Evolutionary conservation across 129 eudicot species (phyloP).

Genomic region (Helianthus tuberosus): DNA sequence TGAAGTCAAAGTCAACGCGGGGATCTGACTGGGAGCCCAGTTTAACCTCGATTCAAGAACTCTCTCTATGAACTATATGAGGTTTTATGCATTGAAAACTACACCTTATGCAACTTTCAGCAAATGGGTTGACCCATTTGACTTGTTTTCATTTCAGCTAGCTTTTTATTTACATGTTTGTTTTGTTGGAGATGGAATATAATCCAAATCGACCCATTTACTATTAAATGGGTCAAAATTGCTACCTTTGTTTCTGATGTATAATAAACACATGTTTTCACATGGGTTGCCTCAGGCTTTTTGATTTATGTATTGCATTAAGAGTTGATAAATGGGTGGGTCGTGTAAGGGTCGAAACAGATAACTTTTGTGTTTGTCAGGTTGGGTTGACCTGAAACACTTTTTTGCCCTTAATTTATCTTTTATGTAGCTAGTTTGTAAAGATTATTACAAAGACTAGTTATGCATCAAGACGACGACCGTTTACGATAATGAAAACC

Average conservation of each 20-base stretch:
- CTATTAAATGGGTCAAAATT: too few species aligned
- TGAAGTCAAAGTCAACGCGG: constrained; percentile 44
- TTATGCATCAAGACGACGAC: not conserved
- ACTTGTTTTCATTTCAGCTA: not conserved
- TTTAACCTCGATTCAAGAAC: constrained; percentile 62
- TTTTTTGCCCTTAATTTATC: not conserved
- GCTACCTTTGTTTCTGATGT: too few species aligned
- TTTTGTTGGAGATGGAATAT: not conserved
- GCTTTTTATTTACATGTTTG: too few species aligned
- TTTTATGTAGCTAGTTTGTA: not conserved
- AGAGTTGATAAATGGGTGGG: not conserved
- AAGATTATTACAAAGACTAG: not conserved
- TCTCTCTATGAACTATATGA: constrained; percentile 49
- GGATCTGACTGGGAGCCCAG: constrained; percentile 74
- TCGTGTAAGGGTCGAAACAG: not conserved
- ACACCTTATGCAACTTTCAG: too few species aligned
- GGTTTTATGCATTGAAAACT: too few species aligned
- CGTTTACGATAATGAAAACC: not conserved
- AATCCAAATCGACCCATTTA: not conserved
- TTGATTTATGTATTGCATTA: too few species aligned
- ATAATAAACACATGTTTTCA: too few species aligned
- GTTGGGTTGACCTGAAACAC: constrained; percentile 4
- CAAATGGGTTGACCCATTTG: not conserved
- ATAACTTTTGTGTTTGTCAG: not conserved
- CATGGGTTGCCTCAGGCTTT: too few species aligned